These are phyloP conservation scores for Ceratobasidium theobromae DNA, from an alignment of 1,284 basidiomycete genomes.

Conservation along the genomic window DNA sequence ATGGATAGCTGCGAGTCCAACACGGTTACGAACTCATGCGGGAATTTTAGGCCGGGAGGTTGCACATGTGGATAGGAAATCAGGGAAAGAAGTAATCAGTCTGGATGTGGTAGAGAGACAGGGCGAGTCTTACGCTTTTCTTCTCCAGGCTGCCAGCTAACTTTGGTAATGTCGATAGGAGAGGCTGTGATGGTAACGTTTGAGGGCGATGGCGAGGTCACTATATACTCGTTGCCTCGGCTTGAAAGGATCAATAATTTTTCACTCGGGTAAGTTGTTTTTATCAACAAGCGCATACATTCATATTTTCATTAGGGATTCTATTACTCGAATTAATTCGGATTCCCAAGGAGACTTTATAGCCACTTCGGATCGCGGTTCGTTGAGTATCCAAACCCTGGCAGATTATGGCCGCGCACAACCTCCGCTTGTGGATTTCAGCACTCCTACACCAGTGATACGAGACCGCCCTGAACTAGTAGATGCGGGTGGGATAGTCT, in stretches of 20 bases:
- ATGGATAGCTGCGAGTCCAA: constrained; percentile 57
- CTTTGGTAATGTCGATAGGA: constrained; percentile 44
- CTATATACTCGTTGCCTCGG: constrained; percentile 70
- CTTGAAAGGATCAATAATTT: constrained; percentile 59
- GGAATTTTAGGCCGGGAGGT: constrained; percentile 11
- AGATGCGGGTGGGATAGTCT: constrained; percentile 1
- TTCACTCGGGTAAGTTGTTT: constrained; percentile 42
- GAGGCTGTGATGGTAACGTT: constrained; percentile 64
- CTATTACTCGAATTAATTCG: constrained; percentile 8
- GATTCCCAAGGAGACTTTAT: constrained; percentile 1
- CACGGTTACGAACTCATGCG: constrained; percentile 52
- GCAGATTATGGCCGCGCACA: constrained; percentile 25
- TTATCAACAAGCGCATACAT: background rate
- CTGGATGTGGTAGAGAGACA: constrained; percentile 58
- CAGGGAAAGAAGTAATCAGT: constrained; percentile 55
- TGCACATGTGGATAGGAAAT: constrained; percentile 51
- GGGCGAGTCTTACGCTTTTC: constrained; percentile 45
- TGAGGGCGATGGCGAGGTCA: constrained; percentile 55
- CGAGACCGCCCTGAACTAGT: constrained; percentile 8
- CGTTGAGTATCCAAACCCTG: background rate
- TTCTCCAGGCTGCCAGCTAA: background rate
- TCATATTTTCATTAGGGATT: constrained; percentile 1
- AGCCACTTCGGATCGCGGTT: background rate
- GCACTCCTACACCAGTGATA: background rate
- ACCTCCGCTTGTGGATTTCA: constrained; percentile 29